Evolutionary conservation across 768 basidiomycete genomes (phyloP), one percentile per base, ranked within the genome.

Genomic region (Leccinum longicurvipes): DNA sequence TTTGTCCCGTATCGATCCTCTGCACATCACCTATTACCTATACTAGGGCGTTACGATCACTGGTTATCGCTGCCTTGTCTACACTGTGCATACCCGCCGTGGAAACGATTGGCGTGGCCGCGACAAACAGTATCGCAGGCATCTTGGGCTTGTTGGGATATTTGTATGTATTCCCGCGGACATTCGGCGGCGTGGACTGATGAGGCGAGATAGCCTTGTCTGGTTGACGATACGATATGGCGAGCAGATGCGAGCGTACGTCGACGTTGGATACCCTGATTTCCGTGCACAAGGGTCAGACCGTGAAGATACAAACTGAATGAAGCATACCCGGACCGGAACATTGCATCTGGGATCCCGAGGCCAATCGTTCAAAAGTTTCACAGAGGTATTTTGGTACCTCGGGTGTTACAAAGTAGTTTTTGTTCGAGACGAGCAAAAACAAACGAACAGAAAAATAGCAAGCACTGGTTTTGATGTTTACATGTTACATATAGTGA

Each of bases 161-260:
- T 60, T 63, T 72, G 86, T 87, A 62, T 63, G 85, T 71, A 11
- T 14, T 41, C 14, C 12, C 6, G 19, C 28, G n/a, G 47, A 11
- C 19, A 42, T 49, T 27, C 31, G 50, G 17, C 32, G 23, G 3
- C 17, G 3, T 21, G n/a, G 3, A 6, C 19, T 57, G 42, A 57
- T 47, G 51, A 25, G 23, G 23, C 28, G 55, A 41, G 32, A 53
- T 54, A 87, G 85, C 11, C 50, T 84, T 4, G 57, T 87, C 3
- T 78, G 74, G 72, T 57, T 75, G 17, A 80, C 79, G 6, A 82
- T 88, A 44, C 73, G 69, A n/a, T 82, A 86, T 42, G 86, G 84
- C 4, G 76, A 77, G 25, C 71, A 74, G 52, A 77, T 88, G 74
- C 75, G 86, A 41, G 78, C 76, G 0, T 82, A 78, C 73, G 70